phyloP scores from a whole-genome alignment of 306 rosid genomes.

The Begonia masoniana region DNA sequence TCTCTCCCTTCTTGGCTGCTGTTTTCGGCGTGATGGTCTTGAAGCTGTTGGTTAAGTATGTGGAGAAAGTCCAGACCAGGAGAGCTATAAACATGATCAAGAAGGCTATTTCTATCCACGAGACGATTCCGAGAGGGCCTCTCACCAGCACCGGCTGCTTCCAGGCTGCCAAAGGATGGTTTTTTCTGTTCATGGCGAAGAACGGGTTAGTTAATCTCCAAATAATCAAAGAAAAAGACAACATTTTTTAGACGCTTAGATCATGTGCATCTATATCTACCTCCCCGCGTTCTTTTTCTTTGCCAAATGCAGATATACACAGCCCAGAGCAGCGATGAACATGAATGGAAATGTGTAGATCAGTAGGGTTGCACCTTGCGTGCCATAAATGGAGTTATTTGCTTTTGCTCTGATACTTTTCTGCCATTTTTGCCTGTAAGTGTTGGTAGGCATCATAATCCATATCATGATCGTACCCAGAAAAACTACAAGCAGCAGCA shows the following conservation, averaged over 20 bases:
- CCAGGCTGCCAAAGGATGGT: slow-evolving; percentile 19
- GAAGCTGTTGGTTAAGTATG: slow-evolving; percentile 21
- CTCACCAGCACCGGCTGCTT: slow-evolving; percentile 36
- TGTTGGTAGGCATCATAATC: slow-evolving; percentile 50
- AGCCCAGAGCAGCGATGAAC: slow-evolving; percentile 50
- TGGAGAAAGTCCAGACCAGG: slow-evolving; percentile 41
- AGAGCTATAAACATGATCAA: slow-evolving; percentile 59
- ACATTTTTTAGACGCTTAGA: neutral
- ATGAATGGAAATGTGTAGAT: slow-evolving; percentile 51
- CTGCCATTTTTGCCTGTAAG: slow-evolving; percentile 22
- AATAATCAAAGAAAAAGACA: neutral
- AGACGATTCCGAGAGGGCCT: slow-evolving; percentile 88
- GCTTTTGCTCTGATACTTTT: slow-evolving; percentile 15
- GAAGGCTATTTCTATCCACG: slow-evolving; percentile 37
- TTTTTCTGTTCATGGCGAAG: slow-evolving; percentile 3
- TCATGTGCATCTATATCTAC: neutral
- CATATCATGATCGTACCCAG: slow-evolving; percentile 37
- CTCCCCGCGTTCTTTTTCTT: slow-evolving; percentile 7
- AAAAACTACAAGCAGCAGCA: slow-evolving; percentile 22
- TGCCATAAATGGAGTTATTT: slow-evolving; percentile 30
- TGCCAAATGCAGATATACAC: slow-evolving; percentile 46
- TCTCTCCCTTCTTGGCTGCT: slow-evolving; percentile 22
- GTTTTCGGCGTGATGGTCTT: slow-evolving; percentile 20
- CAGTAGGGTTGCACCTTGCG: slow-evolving; percentile 35
- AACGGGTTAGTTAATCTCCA: neutral